Evolutionary conservation across 768 basidiomycete genomes (phyloP), one percentile per base, ranked within the genome.

Genomic region (Phlegmacium glaucopus): DNA sequence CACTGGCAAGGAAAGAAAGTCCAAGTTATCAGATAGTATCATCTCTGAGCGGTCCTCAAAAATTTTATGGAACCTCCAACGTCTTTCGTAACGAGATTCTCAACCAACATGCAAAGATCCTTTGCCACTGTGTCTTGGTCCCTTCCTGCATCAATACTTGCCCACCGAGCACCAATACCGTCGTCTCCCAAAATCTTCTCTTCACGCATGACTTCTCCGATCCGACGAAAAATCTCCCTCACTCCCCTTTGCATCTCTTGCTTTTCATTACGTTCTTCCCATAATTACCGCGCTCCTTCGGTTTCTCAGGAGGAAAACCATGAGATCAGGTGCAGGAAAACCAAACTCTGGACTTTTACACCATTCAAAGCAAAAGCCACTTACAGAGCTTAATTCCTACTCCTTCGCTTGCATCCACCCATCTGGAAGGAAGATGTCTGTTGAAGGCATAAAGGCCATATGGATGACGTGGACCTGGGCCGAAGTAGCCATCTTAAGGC

Each of bases 251-350:
- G 91, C 68, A 91, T 72, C 47, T 86, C 86, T 50, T 79, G 77
- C 56, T 77, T 84, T 71, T 96, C 93, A 54, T 94, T 95, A 34
- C 92, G 75, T 67, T 95, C 94, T 44, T 79, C 78, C 94, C 94
- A 56, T 87, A 96, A 0, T 88, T 90, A 1, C 85, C 87, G 11
- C 95, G 79, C 37, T 64, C 59, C 34, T 74, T 73, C 0, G 92
- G 90, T 10, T 74, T 67, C 34, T 83, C 82, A 0, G 90, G 85
- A 99, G 82, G 72, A 95, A 96, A 37, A 97, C 57, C 0, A 85
- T 85, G 32, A 95, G 64, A 62, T 98, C 96, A 0, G 95, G 95
- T 0, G 85, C 76, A 9, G 94, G 96, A 13, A 99, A 83, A 7
- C 80, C 79, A n/a, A 83, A 68, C 54, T 99, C 95, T 4, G 94